phyloP scores from a whole-genome alignment of 164 flowering plant species.

The Piper longum region DNA sequence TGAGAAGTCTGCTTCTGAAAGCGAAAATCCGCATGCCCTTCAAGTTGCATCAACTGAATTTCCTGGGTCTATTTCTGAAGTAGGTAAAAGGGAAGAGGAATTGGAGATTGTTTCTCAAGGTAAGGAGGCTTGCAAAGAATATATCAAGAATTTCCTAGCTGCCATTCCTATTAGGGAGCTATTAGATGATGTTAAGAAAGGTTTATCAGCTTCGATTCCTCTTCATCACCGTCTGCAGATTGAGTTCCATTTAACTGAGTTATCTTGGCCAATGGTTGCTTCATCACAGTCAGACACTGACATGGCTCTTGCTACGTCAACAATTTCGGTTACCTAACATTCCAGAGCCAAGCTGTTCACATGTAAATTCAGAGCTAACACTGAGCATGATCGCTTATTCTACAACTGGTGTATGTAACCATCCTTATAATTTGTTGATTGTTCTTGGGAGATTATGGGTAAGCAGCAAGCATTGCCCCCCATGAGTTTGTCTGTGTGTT shows the following conservation, averaged over 20 bases:
- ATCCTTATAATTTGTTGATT: not conserved
- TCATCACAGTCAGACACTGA: not conserved
- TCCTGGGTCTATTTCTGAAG: slow-evolving; percentile 18
- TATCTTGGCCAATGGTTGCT: slow-evolving; percentile 5
- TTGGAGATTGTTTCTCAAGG: slow-evolving; percentile 58
- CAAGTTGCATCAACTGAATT: slow-evolving; percentile 14
- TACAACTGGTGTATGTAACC: not conserved
- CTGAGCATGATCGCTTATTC: not conserved
- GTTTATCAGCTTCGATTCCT: slow-evolving; percentile 47
- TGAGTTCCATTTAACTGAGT: slow-evolving; percentile 67
- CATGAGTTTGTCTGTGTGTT: not conserved
- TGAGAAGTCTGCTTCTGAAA: slow-evolving; percentile 18
- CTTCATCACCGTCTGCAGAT: slow-evolving; percentile 87
- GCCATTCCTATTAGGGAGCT: slow-evolving; percentile 93
- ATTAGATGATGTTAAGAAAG: slow-evolving; percentile 78
- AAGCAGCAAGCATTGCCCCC: not conserved
- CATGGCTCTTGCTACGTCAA: not conserved
- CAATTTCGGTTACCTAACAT: not conserved
- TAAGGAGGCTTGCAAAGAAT: slow-evolving; percentile 87
- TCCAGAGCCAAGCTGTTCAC: not conserved
- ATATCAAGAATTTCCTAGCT: slow-evolving; percentile 85
- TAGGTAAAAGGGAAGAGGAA: slow-evolving; percentile 17
- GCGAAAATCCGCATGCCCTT: slow-evolving; percentile 8
- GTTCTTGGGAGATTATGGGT: not conserved
- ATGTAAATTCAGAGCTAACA: not conserved